Base-by-base conservation (phyloP, 2,329 filamentous ascomycete species). In the Sphaerostilbella broomeana region DNA sequence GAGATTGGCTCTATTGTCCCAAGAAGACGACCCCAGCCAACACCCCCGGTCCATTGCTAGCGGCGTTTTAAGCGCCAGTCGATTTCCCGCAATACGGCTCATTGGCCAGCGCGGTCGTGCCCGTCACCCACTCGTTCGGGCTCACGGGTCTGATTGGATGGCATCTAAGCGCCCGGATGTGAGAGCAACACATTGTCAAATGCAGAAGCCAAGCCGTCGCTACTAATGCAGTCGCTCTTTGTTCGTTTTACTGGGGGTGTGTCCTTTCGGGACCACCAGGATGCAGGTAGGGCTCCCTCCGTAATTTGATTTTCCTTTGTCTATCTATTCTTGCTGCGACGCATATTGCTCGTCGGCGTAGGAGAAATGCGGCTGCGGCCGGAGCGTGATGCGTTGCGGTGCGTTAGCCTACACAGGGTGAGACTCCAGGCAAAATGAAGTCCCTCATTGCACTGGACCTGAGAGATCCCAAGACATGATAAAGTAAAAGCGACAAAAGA, bases 11-110 rank as follows among this genome's bases (percentile, higher is more conserved):
- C 20, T 22, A 21, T 30, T 27, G 24, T 32, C 25, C 15, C 35
- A 35, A 35, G 36, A 35, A 13, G 28, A 40, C 36, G 36, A 40
- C 31, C 20, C 43, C 46, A 51, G 50, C 52, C 50, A 49, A 49
- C 40, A 54, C 51, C 55, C n/a, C 55, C 43, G 50, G 56, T 50
- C 36, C 30, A 36, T n/a, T 41, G 44, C 44, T 47, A 40, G 43
- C 40, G 42, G 35, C 43, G 47, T 40, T 35, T 40, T 62, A 62
- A 62, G 60, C 60, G 60, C 60, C 59, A 51, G 50, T 50, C 44
- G 36, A 47, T 43, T 47, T 37, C 30, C 29, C 29, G 35, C 38
- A 29, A 36, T 28, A 39, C 27, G 35, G 32, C 15, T 50, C 20
- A 61, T 61, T 61, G 59, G 59, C 34, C 40, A 31, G 40, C 39